Base-by-base conservation (phyloP, 495 filamentous ascomycete species). In the Penicillium crystallinum region DNA sequence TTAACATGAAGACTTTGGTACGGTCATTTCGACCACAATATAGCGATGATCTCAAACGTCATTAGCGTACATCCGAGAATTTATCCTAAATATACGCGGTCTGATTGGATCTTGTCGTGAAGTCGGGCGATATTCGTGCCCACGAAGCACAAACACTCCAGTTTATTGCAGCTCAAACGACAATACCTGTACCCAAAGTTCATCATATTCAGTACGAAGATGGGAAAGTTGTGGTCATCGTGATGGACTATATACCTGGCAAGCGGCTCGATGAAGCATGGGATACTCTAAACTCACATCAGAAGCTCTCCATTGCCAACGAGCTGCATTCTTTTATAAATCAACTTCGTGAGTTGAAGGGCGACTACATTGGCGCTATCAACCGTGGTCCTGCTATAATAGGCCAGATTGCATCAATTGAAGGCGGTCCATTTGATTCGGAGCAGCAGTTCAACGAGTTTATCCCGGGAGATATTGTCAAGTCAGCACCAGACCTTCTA, bases 181-280 rank as follows among this genome's bases (percentile, higher is more conserved):
- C 57, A n/a, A 68, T 68, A 14, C 67, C 60, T 25, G 57, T 66
- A 4, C 61, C 63, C 3, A 60, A 55, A 35, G 60, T 68, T 1
- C 47, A 63, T 40, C 44, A 61, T 45, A 38, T 60, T 18, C 46
- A 25, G 0, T 52, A 23, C 12, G 59, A 63, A 52, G 38, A 57
- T 46, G 56, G 50, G 0, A 52, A 52, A 53, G 46, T 58, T 3
- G 29, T 39, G 3, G 44, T 29, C 2, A 59, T 72, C 25, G 34
- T 60, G 9, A 69, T 71, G 65, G 65, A 68, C 31, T 66, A 57
- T 15, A 65, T 71, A 49, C 55, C 66, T 42, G 63, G 66, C 35
- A 57, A 53, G 35, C 34, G 30, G 46, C 63, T 63, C 6, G 54
- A 66, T 34, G 38, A 61, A 42, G 57, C 53, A 6, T 63, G 63